Percentiles rank a stretch among this genome's conserved stretches.
phyloP scores from a whole-genome alignment of 805 yeast genomes.

The Schwanniomyces occidentalis region DNA sequence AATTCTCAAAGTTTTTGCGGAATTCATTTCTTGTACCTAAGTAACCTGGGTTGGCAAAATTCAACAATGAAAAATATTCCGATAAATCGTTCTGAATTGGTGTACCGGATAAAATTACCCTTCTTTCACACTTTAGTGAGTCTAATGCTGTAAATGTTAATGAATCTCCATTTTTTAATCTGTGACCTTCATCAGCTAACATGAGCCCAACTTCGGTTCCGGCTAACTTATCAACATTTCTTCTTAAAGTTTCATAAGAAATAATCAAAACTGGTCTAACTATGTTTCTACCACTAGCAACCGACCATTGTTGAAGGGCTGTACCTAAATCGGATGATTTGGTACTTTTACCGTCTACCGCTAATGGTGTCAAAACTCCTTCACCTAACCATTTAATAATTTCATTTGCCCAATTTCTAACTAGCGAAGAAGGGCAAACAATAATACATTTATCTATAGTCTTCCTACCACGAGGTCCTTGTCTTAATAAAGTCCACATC shows the following conservation, averaged over 20 bases:
- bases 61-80: conserved; percentile 86
- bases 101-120: conserved; percentile 93
- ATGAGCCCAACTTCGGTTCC: conserved; percentile 82
- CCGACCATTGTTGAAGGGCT: conserved; percentile 80
- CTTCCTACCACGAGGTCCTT: conserved; percentile 80
- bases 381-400: conserved; percentile 92
- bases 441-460: conserved; percentile 88
- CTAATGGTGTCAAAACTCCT: conserved; percentile 84
- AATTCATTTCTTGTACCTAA: conserved; percentile 84
- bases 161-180: conserved; percentile 74
- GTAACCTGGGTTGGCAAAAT: conserved; percentile 92
- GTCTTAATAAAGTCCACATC: conserved; percentile 89
- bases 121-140: conserved; percentile 77
- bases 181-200: conserved; percentile 55
- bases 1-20: conserved; percentile 77
- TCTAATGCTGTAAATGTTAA: conserved; percentile 85
- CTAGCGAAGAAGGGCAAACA: conserved; percentile 93
- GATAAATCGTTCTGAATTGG: conserved; percentile 95
- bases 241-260: conserved; percentile 88
- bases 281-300: conserved; percentile 81
- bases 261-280: conserved; percentile 93
- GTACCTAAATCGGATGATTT: conserved; percentile 67
- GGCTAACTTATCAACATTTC: conserved; percentile 75
- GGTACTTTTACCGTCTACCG: conserved; percentile 87
- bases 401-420: conserved; percentile 97